Evolutionary conservation across 2,329 filamentous ascomycete genomes (phyloP), one percentile per base, ranked within the genome.

Genomic region (Aspergillus fumigatiaffinis): DNA sequence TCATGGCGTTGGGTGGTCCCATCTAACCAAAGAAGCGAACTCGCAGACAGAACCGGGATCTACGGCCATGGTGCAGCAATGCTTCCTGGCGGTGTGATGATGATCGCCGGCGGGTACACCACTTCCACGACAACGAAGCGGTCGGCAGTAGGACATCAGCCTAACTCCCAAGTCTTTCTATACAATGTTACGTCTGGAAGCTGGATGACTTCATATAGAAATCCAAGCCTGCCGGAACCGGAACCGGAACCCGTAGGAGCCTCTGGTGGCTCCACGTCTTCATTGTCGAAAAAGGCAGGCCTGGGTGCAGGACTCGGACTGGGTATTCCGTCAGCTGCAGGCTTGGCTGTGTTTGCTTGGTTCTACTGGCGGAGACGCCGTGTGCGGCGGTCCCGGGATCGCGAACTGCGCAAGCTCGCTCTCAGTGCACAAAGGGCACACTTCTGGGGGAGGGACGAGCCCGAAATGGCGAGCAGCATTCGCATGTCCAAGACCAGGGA

Each of bases 231-330:
- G 4, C 56, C 62, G 7, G 63, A 65, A 54, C 51, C 61, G 6
- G 53, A 56, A 2, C 56, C 62, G 7, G 63, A 65, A 54, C 51
- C 61, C 8, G 53, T 57, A 2, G 42, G 52, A 17, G 50, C 42
- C 9, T 60, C 64, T 3, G 55, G 60, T 35, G 54, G 60, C 7
- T 55, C 55, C 9, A 61, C 59, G 7, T 59, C 67, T 20, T 72
- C 73, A 8, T 63, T 64, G 9, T 59, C 71, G 8, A 77, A 77
- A 59, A 82, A 80, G 50, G 73, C 87, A 4, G 86, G 86, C 0
- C 75, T 90, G 0, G 87, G 87, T 0, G 73, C 87, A 2, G 88
- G 87, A 0, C 68, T 91, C 1, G 87, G 88, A 1, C 72, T 91
- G 1, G 88, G 87, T 1, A 68, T 88, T 1, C 75, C 82, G 0